A percentile compares a stretch with the other conserved stretches of the same genome.
Conservation (phyloP, 2,329 filamentous ascomycete genomes). For the Fusarium sp. region DNA sequence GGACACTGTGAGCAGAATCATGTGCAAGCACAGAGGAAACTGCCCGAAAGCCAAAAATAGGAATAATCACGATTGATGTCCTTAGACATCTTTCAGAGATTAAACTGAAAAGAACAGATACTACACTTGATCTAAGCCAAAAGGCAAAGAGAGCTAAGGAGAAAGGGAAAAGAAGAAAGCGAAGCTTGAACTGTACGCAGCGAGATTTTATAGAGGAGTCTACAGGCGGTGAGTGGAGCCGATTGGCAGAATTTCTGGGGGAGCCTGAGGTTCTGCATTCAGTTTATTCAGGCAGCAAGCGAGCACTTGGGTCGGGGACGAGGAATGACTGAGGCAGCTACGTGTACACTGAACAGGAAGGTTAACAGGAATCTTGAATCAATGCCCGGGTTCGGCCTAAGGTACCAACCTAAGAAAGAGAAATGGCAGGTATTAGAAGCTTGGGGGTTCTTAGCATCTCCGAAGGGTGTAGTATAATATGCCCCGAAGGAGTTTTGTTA, state of each 20-base stretch:
- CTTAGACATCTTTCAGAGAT: slow-evolving; percentile 86
- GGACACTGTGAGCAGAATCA: slow-evolving; percentile 50
- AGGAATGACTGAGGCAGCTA: slow-evolving; percentile 13
- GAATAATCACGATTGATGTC: slow-evolving; percentile 81
- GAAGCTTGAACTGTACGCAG: slow-evolving; percentile 13
- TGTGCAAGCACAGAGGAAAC: slow-evolving; percentile 52
- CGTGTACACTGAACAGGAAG: not conserved
- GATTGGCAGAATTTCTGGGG: slow-evolving; percentile 40
- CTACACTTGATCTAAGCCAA: slow-evolving; percentile 93
- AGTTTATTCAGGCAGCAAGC: not conserved
- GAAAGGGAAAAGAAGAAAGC: slow-evolving; percentile 43
- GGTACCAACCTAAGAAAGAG: not conserved
- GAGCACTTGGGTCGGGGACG: slow-evolving; percentile 12
- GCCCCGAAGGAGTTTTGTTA: not conserved
- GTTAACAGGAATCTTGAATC: not conserved
- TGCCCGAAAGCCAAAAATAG: slow-evolving; percentile 60
- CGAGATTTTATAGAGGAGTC: slow-evolving; percentile 33
- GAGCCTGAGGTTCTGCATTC: slow-evolving; percentile 6
- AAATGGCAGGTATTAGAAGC: not conserved
- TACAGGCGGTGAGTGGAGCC: slow-evolving; percentile 40
- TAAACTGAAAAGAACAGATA: slow-evolving; percentile 98
- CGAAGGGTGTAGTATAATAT: not conserved
- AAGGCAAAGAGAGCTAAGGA: slow-evolving; percentile 59
- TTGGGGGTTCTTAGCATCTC: not conserved
- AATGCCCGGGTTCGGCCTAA: not conserved